A percentile compares a stretch with the other conserved stretches of the same genome.
These are phyloP conservation scores for Xylona heveae DNA, from an alignment of 495 filamentous ascomycete species.

Conservation along the genomic window DNA sequence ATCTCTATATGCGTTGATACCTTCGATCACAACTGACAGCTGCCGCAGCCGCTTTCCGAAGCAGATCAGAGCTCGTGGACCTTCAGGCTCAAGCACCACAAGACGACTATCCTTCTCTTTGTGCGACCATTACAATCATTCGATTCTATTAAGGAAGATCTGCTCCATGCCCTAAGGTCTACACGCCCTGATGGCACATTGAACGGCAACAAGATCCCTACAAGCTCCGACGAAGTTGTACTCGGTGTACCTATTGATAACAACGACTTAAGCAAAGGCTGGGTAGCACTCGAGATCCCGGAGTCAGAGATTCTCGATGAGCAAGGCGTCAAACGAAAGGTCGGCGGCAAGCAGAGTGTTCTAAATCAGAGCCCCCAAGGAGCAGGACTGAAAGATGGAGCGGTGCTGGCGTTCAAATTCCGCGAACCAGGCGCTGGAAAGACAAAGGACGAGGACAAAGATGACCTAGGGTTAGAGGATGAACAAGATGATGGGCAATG, in stretches of 20 bases:
- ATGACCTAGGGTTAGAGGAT: not conserved
- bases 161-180: conserved; percentile 31
- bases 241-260: conserved; percentile 31
- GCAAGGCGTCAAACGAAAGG: conserved; percentile 9
- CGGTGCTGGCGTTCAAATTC: conserved; percentile 52
- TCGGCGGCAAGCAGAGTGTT: conserved; percentile 9
- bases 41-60: too few species aligned
- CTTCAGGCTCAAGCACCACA: conserved; percentile 59
- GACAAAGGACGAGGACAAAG: conserved; percentile 5
- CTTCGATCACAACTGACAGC: too few species aligned
- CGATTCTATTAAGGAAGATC: conserved; percentile 33
- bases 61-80: conserved; percentile 27
- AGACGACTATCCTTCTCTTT: conserved; percentile 55
- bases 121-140: conserved; percentile 39
- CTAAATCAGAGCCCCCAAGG: conserved; percentile 24
- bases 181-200: conserved; percentile 26
- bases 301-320: conserved; percentile 5
- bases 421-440: conserved; percentile 9
- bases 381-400: conserved; percentile 31
- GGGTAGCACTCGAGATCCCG: conserved; percentile 20
- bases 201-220: conserved; percentile 25
- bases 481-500: conserved; percentile 6
- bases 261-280: conserved; percentile 34
- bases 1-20: too few species aligned
- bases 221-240: conserved; percentile 24